Base-by-base conservation (phyloP, 2,329 filamentous ascomycete species). In the Harringtonia lauricola region DNA sequence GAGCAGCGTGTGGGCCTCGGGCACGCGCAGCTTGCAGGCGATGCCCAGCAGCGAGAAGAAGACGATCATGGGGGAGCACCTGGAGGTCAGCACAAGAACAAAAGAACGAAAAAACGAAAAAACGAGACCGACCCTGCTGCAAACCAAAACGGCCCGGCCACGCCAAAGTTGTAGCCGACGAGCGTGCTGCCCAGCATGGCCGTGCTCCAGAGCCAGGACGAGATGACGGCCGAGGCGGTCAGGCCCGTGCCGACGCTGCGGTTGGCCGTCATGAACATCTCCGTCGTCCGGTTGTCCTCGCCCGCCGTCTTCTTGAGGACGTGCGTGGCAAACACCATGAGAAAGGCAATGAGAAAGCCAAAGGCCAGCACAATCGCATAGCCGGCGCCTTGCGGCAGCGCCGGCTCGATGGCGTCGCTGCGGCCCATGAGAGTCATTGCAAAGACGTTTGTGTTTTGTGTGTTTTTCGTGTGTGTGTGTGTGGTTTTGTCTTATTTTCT, bases 281-380 rank as follows among this genome's bases (percentile, higher is more conserved):
- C 64, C 2, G 68, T 68, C 15, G 65, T 65, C 21, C 57, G 59
- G 8, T 56, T 59, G 49, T 68, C 65, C 47, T 68, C 66, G 1
- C 57, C 47, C 15, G 67, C 55, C 44, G 66, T 67, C 28, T 50
- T 48, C 41, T 60, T 64, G 53, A 72, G 68, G 3, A 72, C 57
- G 33, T 63, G 63, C 29, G 71, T 61, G 5, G 68, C 67, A 6
- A 57, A 51, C 8, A 73, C 10, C 13, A 47, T 47, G 15, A 47
- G 28, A 18, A n/a, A 17, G 17, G 42, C 68, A 48, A 73, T 72
- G 2, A 66, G 48, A 1, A 72, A 55, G 2, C 65, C 64, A 7
- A 72, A 62, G 8, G 68, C 70, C 45, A 71, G 61, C 35, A 73
- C 31, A 21, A 51, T 30, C 22, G 42, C 47, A 7, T 48, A 51